Base-by-base conservation (phyloP, 768 basidiomycete species). In the Lentinula guzmanii region DNA sequence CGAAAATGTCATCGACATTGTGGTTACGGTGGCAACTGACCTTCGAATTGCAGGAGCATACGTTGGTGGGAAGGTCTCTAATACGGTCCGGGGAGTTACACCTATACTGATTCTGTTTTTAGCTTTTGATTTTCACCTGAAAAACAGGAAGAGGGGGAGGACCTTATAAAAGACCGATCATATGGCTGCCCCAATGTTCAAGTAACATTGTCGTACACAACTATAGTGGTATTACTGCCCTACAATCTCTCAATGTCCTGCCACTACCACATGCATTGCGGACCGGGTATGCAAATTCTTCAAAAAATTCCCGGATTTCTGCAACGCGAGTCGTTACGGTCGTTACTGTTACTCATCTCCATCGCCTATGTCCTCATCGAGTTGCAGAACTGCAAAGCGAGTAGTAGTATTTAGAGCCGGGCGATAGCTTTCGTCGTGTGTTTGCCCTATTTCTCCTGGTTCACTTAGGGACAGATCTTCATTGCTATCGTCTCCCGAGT, bases 21-120 rank as follows among this genome's bases (percentile, higher is more conserved):
- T 34, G 6, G 6, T 11, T 39, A 8, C n/a, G 5, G 39, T 37
- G 35, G 34, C 37, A 35, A 54, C 15, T 35, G 53, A 39, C 34
- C 21, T 24, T 54, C 33, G 15, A 18, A 28, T 48, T 48, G 18
- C 46, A 48, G n/a, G 46, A 9, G 46, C 46, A 52, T 52, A 52
- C 34, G 31, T 9, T 6, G 13, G 24, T 34, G 31, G 31, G 28
- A 35, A 16, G 8, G 34, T n/a, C 51, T 31, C 51, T 13, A 55
- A 15, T 37, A 21, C 34, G 31, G 52, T 64, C 69, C 34, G 28
- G 31, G 21, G 28, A 7, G 34, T 34, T 41, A 62, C 58, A 33
- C 65, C 65, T 45, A 63, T 63, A 34, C 59, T 68, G 59, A 13
- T 16, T 34, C 46, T 48, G 46, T 48, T 48, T 48, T 18, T 21